phyloP scores from a whole-genome alignment of 345 rosid genomes.

The Populus nigra region DNA sequence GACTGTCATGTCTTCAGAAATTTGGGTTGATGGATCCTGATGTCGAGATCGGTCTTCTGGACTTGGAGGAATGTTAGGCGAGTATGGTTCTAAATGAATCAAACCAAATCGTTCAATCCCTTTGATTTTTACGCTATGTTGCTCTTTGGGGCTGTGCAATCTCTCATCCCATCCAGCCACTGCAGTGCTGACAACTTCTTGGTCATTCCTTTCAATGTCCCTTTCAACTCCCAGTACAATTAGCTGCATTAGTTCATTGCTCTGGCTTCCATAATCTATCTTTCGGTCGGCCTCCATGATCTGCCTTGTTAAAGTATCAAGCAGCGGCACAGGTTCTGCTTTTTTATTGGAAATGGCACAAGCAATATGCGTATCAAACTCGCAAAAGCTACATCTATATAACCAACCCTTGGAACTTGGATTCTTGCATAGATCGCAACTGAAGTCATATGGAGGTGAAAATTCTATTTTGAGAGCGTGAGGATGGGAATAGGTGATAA shows the following conservation, averaged over 20 bases:
- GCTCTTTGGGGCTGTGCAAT: constrained; percentile 16
- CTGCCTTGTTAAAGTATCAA: constrained; percentile 11
- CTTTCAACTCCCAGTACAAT: constrained; percentile 17
- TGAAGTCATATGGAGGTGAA: constrained; percentile 43
- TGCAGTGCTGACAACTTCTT: constrained; percentile 7
- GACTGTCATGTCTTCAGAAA: constrained; percentile 31
- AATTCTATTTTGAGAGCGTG: constrained; percentile 48
- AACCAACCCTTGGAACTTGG: constrained; percentile 44
- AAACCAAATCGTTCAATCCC: not conserved
- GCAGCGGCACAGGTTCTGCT: not conserved
- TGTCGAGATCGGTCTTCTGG: constrained; percentile 6
- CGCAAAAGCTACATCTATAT: constrained; percentile 49
- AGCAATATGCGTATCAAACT: constrained; percentile 47
- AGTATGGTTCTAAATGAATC: not conserved
- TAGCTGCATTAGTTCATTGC: constrained; percentile 34
- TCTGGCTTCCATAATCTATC: constrained; percentile 19
- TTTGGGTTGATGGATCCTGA: constrained; percentile 13
- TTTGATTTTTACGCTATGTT: not conserved
- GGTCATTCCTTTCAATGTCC: not conserved
- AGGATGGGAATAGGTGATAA: constrained; percentile 35
- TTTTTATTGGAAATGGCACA: constrained; percentile 36
- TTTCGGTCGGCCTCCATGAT: constrained; percentile 12
- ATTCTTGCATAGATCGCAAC: constrained; percentile 44
- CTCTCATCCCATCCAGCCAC: constrained; percentile 29
- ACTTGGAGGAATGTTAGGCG: not conserved